Evolutionary conservation across 495 filamentous ascomycete genomes (phyloP), one percentile per base, ranked within the genome.

Genomic region (Penicillium crystallinum): DNA sequence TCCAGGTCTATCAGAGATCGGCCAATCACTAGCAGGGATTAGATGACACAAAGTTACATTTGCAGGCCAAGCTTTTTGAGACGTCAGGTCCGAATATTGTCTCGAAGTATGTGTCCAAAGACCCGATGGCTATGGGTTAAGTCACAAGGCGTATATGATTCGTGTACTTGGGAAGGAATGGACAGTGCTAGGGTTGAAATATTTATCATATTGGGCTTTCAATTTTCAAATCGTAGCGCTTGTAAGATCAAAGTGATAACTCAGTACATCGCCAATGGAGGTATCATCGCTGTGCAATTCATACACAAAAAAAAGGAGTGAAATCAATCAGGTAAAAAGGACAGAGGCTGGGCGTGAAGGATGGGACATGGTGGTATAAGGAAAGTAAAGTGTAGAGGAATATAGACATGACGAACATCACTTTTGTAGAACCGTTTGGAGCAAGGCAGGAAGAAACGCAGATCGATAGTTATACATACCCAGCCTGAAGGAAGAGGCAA

Each of bases 391-490:
- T 18, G 19, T 10, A 21, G 33, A 38, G 29, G 8, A 19, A 22
- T 39, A 38, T 39, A 47, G 23, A 31, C n/a, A 40, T 43, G 39
- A 42, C 38, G 15, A 35, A 39, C 15, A 6, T 12, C 34, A 48
- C 17, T 31, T 49, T 42, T 36, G 17, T 14, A 12, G 15, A 21
- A 31, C 11, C 22, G 15, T 31, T 39, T 23, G 36, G 21, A 10
- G 19, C 29, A 39, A 31, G 37, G 9, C 22, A 9, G n/a, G 34
- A 40, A 43, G 14, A 45, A 44, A 50, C 48, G 46, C 38, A 54
- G 29, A 60, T 55, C 39, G 25, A 59, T 59, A 52, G 34, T 57
- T 47, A 51, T 57, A 53, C 40, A 29, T 40, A 52, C 50, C 50
- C 40, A 49, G 33, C 43, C 49, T 22, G 21, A 30, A 43, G 49